Evolutionary conservation across 768 basidiomycete genomes (phyloP).

Genomic region (Rhizopogon rudus): DNA sequence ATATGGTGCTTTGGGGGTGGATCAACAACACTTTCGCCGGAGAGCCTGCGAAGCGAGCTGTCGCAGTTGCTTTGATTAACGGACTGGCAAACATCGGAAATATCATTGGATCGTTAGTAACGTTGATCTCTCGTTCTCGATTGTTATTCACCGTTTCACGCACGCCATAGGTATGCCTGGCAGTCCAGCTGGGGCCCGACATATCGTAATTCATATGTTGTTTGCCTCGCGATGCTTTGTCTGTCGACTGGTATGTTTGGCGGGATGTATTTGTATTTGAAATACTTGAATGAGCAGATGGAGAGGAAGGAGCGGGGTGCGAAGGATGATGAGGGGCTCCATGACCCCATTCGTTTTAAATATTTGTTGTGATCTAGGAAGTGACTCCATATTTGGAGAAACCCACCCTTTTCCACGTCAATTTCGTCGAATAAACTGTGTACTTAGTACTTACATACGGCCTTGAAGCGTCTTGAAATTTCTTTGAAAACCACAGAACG

Average conservation of each 20-base stretch:
- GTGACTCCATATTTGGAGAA: too few relatives aligned
- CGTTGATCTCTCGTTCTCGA: background rate
- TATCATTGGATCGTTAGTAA: constrained; percentile 66
- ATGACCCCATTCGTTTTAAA: background rate
- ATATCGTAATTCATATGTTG: constrained; percentile 62
- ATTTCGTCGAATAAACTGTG: too few relatives aligned
- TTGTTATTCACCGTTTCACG: too few relatives aligned
- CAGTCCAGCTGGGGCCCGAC: constrained; percentile 60
- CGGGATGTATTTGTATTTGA: background rate
- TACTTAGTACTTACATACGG: too few relatives aligned
- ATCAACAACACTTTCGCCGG: constrained; percentile 55
- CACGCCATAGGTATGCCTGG: constrained; percentile 50
- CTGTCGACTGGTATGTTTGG: background rate
- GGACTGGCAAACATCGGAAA: constrained; percentile 77
- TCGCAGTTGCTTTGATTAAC: constrained; percentile 75
- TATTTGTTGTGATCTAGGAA: background rate
- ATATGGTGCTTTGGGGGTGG: constrained; percentile 53
- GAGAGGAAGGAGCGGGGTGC: background rate
- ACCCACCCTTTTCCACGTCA: too few relatives aligned
- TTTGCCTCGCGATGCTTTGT: constrained; percentile 45
- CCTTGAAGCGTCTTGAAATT: too few relatives aligned
- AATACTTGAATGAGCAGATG: background rate
- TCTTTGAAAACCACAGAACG: too few relatives aligned
- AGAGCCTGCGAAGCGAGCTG: constrained; percentile 75
- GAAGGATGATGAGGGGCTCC: background rate